Percentiles rank a stretch among this genome's conserved stretches.
Evolutionary conservation across 371 early-diverging fungal genomes (phyloP).

Genomic region (Rhizopus stolonifer): DNA sequence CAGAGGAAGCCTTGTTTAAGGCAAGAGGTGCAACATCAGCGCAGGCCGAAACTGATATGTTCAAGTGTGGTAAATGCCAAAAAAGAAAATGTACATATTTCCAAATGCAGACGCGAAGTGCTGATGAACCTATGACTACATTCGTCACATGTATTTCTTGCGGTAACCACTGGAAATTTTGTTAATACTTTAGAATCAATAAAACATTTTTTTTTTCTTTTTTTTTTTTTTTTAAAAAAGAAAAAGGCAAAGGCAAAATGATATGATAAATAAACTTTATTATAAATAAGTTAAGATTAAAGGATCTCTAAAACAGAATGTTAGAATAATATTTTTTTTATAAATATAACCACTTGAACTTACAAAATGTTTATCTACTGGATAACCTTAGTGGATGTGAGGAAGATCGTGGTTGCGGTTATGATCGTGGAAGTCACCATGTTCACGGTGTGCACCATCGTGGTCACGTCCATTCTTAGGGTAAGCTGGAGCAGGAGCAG

Average conservation of each 20-base stretch:
- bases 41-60: slow-evolving; percentile 91
- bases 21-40: slow-evolving; percentile 79
- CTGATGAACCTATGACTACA: slow-evolving; percentile 99
- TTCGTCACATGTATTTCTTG: slow-evolving; percentile 89
- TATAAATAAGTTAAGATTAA: slow-evolving; percentile 4
- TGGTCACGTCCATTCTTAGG: not conserved
- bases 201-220: slow-evolving; percentile 23
- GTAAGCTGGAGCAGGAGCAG: not conserved
- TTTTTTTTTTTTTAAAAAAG: too few relatives aligned
- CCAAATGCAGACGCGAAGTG: slow-evolving; percentile 92
- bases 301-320: not conserved
- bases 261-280: slow-evolving; percentile 23
- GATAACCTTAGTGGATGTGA: not conserved
- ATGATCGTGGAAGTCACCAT: not conserved
- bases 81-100: slow-evolving; percentile 88
- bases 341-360: not conserved
- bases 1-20: slow-evolving; percentile 72
- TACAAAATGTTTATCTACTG: not conserved
- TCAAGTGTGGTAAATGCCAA: slow-evolving; percentile 95
- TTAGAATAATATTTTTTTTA: not conserved
- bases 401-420: not conserved
- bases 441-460: not conserved
- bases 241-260: slow-evolving; percentile 20
- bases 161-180: slow-evolving; percentile 82
- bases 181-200: slow-evolving; percentile 9